A percentile compares a stretch with the other conserved stretches of the same genome.
Conservation (phyloP, 2,329 filamentous ascomycete genomes). For the Fusarium nisikadoi region DNA sequence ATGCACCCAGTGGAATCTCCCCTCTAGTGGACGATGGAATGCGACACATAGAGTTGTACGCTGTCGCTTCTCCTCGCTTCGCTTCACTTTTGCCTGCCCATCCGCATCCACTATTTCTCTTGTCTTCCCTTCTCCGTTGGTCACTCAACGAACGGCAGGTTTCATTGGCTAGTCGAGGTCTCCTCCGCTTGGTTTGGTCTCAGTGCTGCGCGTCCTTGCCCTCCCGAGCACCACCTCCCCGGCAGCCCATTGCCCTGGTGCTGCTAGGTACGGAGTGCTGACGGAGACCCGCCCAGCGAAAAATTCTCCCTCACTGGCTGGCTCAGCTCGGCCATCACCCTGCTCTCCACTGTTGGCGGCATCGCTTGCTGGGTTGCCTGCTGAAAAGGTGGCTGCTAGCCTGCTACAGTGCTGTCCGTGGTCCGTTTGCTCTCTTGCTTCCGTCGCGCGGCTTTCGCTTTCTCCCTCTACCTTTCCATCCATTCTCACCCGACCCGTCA, state of each 20-base stretch:
- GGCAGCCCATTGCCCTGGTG: background rate
- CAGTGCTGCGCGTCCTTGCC: constrained; percentile 42
- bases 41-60: constrained; percentile 37
- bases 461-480: constrained; percentile 34
- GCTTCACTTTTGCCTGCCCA: constrained; percentile 29
- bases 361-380: constrained; percentile 23
- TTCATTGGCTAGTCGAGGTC: constrained; percentile 28
- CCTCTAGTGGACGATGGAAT: constrained; percentile 18
- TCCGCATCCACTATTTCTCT: constrained; percentile 31
- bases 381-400: constrained; percentile 27
- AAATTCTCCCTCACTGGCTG: constrained; percentile 48
- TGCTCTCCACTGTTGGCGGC: constrained; percentile 36
- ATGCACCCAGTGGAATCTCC: constrained; percentile 1
- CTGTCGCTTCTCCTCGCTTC: constrained; percentile 32
- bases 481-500: constrained; percentile 35
- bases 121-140: constrained; percentile 20
- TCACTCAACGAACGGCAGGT: constrained; percentile 6
- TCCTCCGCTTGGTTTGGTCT: constrained; percentile 35
- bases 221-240: background rate
- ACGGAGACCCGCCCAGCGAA: constrained; percentile 43
- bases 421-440: constrained; percentile 22
- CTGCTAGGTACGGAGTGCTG: constrained; percentile 13
- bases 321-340: constrained; percentile 11
- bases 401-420: constrained; percentile 15
- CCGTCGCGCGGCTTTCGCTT: constrained; percentile 33